A percentile compares a stretch with the other conserved stretches of the same genome.
Evolutionary conservation across 139 green algal genomes (phyloP).

Genomic region (Edaphochlamys debaryana): DNA sequence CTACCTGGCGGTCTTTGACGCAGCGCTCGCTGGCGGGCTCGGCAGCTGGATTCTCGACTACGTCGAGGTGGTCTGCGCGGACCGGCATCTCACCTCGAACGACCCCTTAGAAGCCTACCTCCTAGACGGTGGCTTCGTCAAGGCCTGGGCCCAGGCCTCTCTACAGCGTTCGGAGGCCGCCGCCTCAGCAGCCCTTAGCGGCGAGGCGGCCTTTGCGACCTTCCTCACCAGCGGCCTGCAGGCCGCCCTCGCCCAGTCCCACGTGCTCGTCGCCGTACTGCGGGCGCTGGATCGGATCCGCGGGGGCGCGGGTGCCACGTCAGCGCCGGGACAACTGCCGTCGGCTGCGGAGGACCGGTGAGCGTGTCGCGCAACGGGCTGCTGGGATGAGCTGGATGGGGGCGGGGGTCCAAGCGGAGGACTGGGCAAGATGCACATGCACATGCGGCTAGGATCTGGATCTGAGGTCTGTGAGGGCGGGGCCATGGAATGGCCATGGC

Average conservation of each 20-base stretch:
- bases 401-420: too few species aligned
- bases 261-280: conserved; percentile 47
- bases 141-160: conserved; percentile 35
- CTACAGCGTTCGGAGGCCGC: conserved; percentile 34
- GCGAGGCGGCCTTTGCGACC: conserved; percentile 24
- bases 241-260: conserved; percentile 43
- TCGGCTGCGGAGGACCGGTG: too few species aligned
- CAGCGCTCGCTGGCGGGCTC: conserved; percentile 33
- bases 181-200: not conserved
- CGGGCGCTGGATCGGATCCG: conserved; percentile 46
- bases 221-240: conserved; percentile 36
- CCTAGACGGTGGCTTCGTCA: conserved; percentile 68
- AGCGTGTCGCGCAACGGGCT: too few species aligned
- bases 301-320: too few species aligned
- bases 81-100: conserved; percentile 50
- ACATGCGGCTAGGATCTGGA: too few species aligned
- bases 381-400: too few species aligned
- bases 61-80: conserved; percentile 63
- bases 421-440: too few species aligned
- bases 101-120: conserved; percentile 68
- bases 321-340: too few species aligned
- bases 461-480: too few species aligned
- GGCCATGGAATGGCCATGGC: too few species aligned
- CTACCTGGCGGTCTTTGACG: conserved; percentile 40
- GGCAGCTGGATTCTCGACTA: conserved; percentile 71